Base-by-base conservation (phyloP, 2,329 filamentous ascomycete species). In the Epichloe coenophiala region DNA sequence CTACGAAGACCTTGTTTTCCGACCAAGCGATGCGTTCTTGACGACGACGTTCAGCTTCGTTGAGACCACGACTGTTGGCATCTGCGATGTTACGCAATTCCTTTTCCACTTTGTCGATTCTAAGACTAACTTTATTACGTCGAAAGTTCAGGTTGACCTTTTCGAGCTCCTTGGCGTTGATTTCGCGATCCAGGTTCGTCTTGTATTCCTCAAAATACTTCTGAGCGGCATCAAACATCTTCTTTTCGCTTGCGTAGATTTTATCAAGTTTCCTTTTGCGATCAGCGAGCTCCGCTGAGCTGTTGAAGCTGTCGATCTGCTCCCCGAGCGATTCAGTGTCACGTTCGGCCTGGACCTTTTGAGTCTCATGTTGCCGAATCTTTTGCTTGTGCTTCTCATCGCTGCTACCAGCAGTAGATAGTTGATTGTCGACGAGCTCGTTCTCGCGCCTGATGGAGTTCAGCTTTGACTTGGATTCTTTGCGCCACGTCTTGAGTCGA, bases 331-430 rank as follows among this genome's bases (percentile, higher is more conserved):
- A 70, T 42, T 70, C 67, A 33, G 76, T 73, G 35, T 83, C 81
- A 27, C 71, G 71, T 49, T 78, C 76, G 2, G 76, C 75, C 60
- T 80, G 84, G 51, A 80, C 80, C 65, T 85, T 84, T 63, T 86
- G 84, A 51, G 84, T 84, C 51, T 78, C 81, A 61, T 87, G 83
- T 64, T 90, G 86, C 54, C 82, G 77, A 44, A 86, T 79, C 64
- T 88, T 86, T 62, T 88, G 83, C 57, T 80, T 77, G 58, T 84
- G 77, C 62, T 86, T 84, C 60, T 90, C 86, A 64, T 91, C 86
- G 57, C 80, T 82, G 53, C 83, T 82, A 54, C 84, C 84, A 15
- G 79, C 76, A 37, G 83, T 83, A 51, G 81, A 74, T 44, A 88
- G 77, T 56, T 82, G 81, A 53, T 75, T 75, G 53, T 78, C 77